Conservation (phyloP, 495 filamentous ascomycete genomes). For the Penicillium diatomitis region DNA sequence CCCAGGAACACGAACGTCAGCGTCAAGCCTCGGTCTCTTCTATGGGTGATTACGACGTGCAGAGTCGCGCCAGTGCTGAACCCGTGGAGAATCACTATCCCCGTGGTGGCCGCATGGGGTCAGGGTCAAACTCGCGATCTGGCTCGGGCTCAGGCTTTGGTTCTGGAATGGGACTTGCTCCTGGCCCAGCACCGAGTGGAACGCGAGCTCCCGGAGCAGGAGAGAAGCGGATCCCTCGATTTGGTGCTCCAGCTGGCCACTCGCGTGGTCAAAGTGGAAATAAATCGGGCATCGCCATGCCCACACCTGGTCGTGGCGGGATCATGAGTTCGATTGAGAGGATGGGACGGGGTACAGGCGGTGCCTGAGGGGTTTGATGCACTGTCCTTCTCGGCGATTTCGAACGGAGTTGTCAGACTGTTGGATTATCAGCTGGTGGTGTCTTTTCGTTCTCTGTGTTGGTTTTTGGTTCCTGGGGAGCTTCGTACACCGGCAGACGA, state of each 20-base stretch:
- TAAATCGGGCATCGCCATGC: slow-evolving; percentile 35
- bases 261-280: slow-evolving; percentile 31
- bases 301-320: slow-evolving; percentile 42
- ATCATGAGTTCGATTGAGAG: slow-evolving; percentile 67
- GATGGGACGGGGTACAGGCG: slow-evolving; percentile 43
- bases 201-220: slow-evolving; percentile 26
- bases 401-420: too few species aligned
- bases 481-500: neutral
- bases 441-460: neutral
- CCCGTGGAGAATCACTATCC: slow-evolving; percentile 15
- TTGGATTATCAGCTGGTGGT: neutral
- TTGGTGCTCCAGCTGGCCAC: slow-evolving; percentile 23
- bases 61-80: slow-evolving; percentile 10
- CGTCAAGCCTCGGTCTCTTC: slow-evolving; percentile 14
- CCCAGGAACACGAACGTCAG: slow-evolving; percentile 5
- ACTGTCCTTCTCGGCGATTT: too few species aligned
- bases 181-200: slow-evolving; percentile 8
- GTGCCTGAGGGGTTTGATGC: neutral
- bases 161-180: neutral
- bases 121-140: neutral
- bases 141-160: slow-evolving; percentile 3
- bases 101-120: slow-evolving; percentile 18
- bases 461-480: neutral
- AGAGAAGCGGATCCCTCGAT: slow-evolving; percentile 28
- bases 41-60: slow-evolving; percentile 7